These are phyloP conservation scores for Chaetomidium leptoderma DNA, from an alignment of 495 filamentous ascomycete species.

Conservation along the genomic window DNA sequence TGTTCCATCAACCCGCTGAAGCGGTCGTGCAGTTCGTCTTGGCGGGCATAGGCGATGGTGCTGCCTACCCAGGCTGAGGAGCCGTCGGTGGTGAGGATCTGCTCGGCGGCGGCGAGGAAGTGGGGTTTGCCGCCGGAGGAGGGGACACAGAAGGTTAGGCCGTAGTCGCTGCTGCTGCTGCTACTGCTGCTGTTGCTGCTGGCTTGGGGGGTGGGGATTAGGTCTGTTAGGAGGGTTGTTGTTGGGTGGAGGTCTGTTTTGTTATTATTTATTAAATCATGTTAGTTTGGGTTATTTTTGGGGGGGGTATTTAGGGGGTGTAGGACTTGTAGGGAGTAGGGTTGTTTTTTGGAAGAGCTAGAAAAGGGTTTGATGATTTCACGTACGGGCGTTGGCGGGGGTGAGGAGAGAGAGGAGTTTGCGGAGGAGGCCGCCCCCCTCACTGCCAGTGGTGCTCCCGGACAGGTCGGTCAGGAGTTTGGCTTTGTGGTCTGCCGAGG, in stretches of 20 bases:
- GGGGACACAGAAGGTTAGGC: conserved; percentile 32
- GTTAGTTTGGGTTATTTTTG: too few species aligned
- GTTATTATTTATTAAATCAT: too few species aligned
- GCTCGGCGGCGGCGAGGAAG: conserved; percentile 32
- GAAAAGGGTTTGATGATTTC: too few species aligned
- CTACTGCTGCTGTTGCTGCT: too few species aligned
- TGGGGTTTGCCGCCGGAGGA: conserved; percentile 14
- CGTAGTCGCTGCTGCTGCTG: conserved; percentile 31
- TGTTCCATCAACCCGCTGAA: conserved; percentile 22
- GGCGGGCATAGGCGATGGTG: conserved; percentile 27
- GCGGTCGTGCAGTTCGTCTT: conserved; percentile 22
- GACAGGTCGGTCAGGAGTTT: conserved; percentile 21
- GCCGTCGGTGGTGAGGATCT: conserved; percentile 18
- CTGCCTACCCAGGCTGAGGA: conserved; percentile 30
- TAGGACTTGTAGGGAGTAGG: too few species aligned
- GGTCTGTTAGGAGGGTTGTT: conserved; percentile 25
- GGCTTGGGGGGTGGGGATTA: conserved; percentile 24
- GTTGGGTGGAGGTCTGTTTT: conserved; percentile 28
- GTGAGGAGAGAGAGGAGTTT: conserved; percentile 29
- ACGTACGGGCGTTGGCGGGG: conserved; percentile 21
- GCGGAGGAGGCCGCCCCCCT: conserved; percentile 20
- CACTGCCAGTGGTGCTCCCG: background rate
- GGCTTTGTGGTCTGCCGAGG: conserved; percentile 16
- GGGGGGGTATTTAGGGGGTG: too few species aligned
- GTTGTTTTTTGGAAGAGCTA: too few species aligned